These are phyloP conservation scores for Acorus calamus DNA, from an alignment of 106 monocot species.

Conservation along the genomic window DNA sequence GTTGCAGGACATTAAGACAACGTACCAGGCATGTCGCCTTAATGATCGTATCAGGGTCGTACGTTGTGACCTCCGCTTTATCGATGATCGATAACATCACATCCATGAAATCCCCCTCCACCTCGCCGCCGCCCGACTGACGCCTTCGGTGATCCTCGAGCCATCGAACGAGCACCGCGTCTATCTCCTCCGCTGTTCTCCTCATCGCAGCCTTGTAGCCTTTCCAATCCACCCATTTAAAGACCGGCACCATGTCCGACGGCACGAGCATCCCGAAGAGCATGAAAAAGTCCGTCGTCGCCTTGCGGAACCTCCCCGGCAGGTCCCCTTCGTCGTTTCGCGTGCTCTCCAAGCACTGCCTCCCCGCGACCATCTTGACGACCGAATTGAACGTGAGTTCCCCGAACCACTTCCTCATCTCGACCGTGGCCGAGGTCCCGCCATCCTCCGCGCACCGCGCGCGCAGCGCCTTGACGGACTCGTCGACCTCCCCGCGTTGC, in stretches of 20 bases:
- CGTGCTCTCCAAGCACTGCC: constrained; percentile 11
- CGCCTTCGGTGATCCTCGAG: constrained; percentile 17
- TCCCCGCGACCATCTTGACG: constrained; percentile 20
- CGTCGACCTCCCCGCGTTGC: constrained; percentile 5
- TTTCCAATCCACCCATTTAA: constrained; percentile 15
- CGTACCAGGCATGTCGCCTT: constrained; percentile 25
- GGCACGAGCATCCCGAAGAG: constrained; percentile 9
- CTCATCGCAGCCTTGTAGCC: constrained; percentile 25
- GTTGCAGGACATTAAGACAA: background rate
- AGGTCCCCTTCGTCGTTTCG: constrained; percentile 1
- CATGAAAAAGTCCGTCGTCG: constrained; percentile 3
- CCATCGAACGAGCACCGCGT: constrained; percentile 7
- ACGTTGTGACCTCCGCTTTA: background rate
- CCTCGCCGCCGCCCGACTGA: background rate
- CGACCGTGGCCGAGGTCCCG: constrained; percentile 1
- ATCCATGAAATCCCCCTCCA: constrained; percentile 21
- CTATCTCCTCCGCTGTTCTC: constrained; percentile 9
- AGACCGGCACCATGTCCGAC: constrained; percentile 28
- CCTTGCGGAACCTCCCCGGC: constrained; percentile 20
- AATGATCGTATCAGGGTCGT: constrained; percentile 10
- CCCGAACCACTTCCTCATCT: constrained; percentile 25
- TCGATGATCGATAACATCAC: constrained; percentile 14
- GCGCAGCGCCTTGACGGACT: constrained; percentile 6
- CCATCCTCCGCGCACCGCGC: background rate
- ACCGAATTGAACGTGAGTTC: constrained; percentile 19